Conservation (phyloP, 441 rosid genomes). For the Populus hybrid region DNA sequence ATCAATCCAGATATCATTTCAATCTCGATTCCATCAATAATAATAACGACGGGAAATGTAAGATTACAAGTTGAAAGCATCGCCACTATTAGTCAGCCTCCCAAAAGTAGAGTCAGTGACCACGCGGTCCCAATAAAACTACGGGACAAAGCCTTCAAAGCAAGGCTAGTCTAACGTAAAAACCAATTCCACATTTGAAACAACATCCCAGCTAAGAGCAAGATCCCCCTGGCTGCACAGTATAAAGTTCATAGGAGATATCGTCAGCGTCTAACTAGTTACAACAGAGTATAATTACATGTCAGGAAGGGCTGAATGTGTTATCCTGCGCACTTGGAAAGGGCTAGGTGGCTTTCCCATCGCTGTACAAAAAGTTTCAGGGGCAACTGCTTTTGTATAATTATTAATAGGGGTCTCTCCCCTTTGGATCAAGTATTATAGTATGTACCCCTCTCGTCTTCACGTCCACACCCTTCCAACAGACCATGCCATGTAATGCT, state of each 20-base stretch:
- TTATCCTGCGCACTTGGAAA: constrained; percentile 16
- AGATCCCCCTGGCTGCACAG: not conserved
- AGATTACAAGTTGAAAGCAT: not conserved
- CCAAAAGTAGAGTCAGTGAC: constrained; percentile 5
- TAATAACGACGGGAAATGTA: not conserved
- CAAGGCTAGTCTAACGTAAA: constrained; percentile 14
- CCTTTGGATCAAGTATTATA: constrained; percentile 8
- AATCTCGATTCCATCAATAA: not conserved
- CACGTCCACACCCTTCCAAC: constrained; percentile 38
- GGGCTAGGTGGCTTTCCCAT: constrained; percentile 29
- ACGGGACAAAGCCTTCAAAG: constrained; percentile 1
- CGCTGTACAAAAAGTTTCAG: constrained; percentile 35
- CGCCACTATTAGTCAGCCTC: not conserved
- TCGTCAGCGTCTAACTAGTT: constrained; percentile 11
- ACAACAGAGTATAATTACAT: constrained; percentile 44
- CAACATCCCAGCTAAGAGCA: not conserved
- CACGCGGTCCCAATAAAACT: constrained; percentile 11
- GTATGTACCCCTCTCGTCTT: constrained; percentile 8
- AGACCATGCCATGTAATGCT: constrained; percentile 48
- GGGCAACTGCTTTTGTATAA: constrained; percentile 15
- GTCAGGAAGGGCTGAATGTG: constrained; percentile 33
- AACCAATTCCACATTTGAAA: constrained; percentile 18
- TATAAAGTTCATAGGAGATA: constrained; percentile 8
- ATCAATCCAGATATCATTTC: not conserved
- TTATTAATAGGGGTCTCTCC: constrained; percentile 11